phyloP scores from a whole-genome alignment of 805 yeast genomes.

The Saccharomycopsis fermentans region DNA sequence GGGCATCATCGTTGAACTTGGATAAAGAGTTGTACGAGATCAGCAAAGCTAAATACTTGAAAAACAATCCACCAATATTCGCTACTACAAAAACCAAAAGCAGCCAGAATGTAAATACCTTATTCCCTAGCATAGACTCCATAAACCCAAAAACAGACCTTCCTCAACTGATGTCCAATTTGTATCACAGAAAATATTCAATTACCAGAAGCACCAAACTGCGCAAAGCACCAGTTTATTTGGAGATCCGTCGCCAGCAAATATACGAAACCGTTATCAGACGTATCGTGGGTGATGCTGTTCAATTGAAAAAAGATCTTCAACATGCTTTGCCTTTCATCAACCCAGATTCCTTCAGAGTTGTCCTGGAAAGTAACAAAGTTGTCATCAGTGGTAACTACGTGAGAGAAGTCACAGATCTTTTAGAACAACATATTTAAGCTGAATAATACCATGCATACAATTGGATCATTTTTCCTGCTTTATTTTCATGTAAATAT shows the following conservation, averaged over 20 bases:
- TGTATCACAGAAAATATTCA: constrained; percentile 14
- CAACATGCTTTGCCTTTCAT: constrained; percentile 40
- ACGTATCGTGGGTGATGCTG: constrained; percentile 57
- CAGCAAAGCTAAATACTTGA: constrained; percentile 10
- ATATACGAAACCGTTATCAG: constrained; percentile 63
- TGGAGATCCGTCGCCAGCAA: constrained; percentile 53
- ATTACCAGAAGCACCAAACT: constrained; percentile 35
- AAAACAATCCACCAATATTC: constrained; percentile 3
- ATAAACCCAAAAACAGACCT: constrained; percentile 11
- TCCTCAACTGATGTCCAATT: constrained; percentile 3
- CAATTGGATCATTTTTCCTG: neutral
- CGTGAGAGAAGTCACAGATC: constrained; percentile 8
- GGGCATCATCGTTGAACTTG: constrained; percentile 7
- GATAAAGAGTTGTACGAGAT: constrained; percentile 12
- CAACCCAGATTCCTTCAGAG: constrained; percentile 35
- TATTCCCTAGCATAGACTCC: constrained; percentile 13
- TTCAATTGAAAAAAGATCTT: constrained; percentile 58
- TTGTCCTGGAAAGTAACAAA: constrained; percentile 41
- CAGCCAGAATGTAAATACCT: neutral
- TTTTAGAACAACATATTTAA: constrained; percentile 1
- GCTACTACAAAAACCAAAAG: neutral
- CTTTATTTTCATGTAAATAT: neutral
- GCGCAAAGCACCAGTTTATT: constrained; percentile 77
- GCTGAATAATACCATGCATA: neutral
- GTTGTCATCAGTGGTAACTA: constrained; percentile 44